These are phyloP conservation scores for Beverwykella pulmonaria DNA, from an alignment of 495 filamentous ascomycete species.

Conservation along the genomic window DNA sequence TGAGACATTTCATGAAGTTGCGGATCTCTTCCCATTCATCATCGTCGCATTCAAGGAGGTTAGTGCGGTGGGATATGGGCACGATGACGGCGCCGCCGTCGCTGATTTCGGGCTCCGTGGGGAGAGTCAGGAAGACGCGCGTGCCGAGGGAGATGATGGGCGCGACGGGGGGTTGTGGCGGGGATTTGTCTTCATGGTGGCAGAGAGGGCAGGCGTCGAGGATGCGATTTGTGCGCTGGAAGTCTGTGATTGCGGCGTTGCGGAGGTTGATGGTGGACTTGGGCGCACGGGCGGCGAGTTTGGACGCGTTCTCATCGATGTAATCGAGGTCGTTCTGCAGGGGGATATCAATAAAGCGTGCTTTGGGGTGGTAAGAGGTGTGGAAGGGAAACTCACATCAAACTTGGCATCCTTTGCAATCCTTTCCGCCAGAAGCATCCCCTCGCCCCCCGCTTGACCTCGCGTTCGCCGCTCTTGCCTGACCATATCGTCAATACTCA, in stretches of 20 bases:
- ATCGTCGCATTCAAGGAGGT: constrained; percentile 95
- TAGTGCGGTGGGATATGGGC: constrained; percentile 83
- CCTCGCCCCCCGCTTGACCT: constrained; percentile 78
- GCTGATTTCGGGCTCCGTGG: constrained; percentile 85
- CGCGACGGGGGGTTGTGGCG: constrained; percentile 69
- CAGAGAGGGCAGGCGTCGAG: constrained; percentile 89
- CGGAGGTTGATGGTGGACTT: constrained; percentile 87
- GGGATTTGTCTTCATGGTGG: constrained; percentile 84
- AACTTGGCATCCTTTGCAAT: constrained; percentile 94
- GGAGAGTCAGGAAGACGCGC: constrained; percentile 82
- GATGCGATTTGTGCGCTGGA: constrained; percentile 85
- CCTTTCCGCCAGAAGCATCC: constrained; percentile 78
- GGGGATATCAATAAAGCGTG: constrained; percentile 42
- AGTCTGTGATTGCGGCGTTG: constrained; percentile 83
- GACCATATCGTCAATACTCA: constrained; percentile 95
- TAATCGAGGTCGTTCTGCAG: constrained; percentile 84
- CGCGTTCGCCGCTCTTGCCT: constrained; percentile 84
- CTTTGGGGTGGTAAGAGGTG: background rate
- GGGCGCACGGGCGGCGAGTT: constrained; percentile 85
- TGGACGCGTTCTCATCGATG: constrained; percentile 92
- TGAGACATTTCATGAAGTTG: constrained; percentile 98
- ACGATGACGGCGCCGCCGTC: constrained; percentile 83
- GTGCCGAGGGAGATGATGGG: constrained; percentile 90
- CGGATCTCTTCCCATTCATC: constrained; percentile 98
- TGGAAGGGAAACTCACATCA: constrained; percentile 53